Base-by-base conservation (phyloP, 1,139 yeast genomes). In the Eremothecium gossypii region DNA sequence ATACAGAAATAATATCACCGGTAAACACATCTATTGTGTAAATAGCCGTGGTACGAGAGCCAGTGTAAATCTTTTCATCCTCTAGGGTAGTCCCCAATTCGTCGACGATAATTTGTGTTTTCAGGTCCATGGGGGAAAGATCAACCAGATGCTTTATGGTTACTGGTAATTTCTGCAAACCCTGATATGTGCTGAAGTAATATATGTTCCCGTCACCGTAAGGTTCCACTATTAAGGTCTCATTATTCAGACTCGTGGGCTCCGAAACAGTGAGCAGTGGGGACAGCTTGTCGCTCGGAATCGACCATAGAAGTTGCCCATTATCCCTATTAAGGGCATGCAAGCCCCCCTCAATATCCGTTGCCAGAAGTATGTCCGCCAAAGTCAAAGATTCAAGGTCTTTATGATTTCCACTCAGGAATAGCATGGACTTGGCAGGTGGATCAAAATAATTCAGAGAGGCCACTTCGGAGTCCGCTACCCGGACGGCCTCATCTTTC, bases 51-150 rank as follows among this genome's bases (percentile, higher is more conserved):
- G 73, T 76, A 47, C 94, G 70, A 5, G 80, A 73, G 1, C 98
- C 98, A 0, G 96, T 89, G 61, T 87, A 91, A 3, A 87, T 76
- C 55, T 84, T 86, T 58, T 87, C 94, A 55, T 86, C 96, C 13
- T 87, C 94, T 4, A 56, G 34, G 2, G 47, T 38, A 3, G 59
- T 54, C 2, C 63, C 64, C 7, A 46, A 23, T 9, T 54, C 55
- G 46, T 73, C 72, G 20, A 71, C 57, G 6, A 54, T 51, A n/a
- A 60, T 43, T 14, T 56, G 46, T 7, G 64, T 56, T 28, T 69
- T 70, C 14, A 82, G 61, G 4, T 83, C 77, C 58, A 83, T 81
- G 0, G 99, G 98, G 2, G 96, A 83, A 51, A 84, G 83, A 49
- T 77, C 63, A 0, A 91, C 89, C 48, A 91, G 68, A 49, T 83